phyloP scores from a whole-genome alignment of 352 stramenopile species.

The Phytopythium kandeliae region DNA sequence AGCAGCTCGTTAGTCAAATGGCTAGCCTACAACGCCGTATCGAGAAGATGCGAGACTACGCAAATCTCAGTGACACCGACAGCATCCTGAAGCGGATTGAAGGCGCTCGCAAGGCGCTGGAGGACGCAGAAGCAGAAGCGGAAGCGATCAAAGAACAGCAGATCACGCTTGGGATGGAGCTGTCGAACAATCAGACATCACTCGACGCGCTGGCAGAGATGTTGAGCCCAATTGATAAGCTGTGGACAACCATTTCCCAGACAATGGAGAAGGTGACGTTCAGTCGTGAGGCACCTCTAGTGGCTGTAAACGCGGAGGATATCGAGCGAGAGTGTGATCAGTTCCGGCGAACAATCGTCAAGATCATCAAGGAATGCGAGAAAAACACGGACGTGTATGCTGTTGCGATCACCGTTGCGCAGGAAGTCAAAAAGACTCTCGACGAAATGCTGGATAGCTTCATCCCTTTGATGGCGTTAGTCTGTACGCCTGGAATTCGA shows the following conservation, averaged over 20 bases:
- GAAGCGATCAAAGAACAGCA: constrained; percentile 88
- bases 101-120: constrained; percentile 65
- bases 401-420: constrained; percentile 71
- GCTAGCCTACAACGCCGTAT: constrained; percentile 76
- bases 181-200: constrained; percentile 76
- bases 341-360: constrained; percentile 82
- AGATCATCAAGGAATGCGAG: constrained; percentile 89
- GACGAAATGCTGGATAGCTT: constrained; percentile 87
- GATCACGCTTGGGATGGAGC: constrained; percentile 73
- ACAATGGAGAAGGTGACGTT: constrained; percentile 76
- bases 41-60: constrained; percentile 89
- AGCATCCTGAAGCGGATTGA: constrained; percentile 83
- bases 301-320: constrained; percentile 78
- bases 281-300: constrained; percentile 53
- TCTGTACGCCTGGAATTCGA: constrained; percentile 91
- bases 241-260: constrained; percentile 81
- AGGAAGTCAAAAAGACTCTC: constrained; percentile 77
- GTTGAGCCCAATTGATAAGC: constrained; percentile 80
- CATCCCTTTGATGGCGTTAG: constrained; percentile 88
- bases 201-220: constrained; percentile 76
- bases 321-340: constrained; percentile 86
- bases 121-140: constrained; percentile 76
- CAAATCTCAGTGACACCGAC: constrained; percentile 69
- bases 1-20: constrained; percentile 81
- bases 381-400: constrained; percentile 84